Evolutionary conservation across 2,329 filamentous ascomycete species (phyloP), one percentile per base, ranked within the genome.

Genomic region (Cadophora luteo-olivacea): DNA sequence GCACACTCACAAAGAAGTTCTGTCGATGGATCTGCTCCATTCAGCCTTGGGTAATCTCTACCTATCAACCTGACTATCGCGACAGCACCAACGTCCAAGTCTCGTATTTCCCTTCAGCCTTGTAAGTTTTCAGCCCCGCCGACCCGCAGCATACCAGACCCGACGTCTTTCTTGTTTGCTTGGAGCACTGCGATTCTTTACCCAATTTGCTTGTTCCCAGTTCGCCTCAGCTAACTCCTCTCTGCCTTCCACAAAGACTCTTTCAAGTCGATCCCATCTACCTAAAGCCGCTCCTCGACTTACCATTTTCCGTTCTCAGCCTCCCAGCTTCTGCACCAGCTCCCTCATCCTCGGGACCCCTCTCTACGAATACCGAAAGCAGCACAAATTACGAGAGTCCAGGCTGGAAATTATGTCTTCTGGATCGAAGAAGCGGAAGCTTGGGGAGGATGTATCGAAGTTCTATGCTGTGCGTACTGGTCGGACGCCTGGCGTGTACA

Each of bases 401-500:
- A 9, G 57, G 14, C 24, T 62, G 24, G n/a, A 25, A 51, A 64
- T 64, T 33, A 69, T 69, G 68, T 66, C 58, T 48, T 49, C 62
- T 41, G 29, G 61, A 11, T 72, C 74, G 1, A 77, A 74, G 61
- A 78, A 77, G 57, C 69, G 75, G 24, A 77, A 77, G 61, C 55
- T 72, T 33, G 67, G 61, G 9, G 72, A 72, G 4, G 69, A 61
- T 11, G 55, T 60, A 41, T 38, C n/a, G 29, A 91, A 90, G 74
- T 91, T 83, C 76, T 91, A 91, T 75, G 89, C 86, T 25, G 89
- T 91, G 36, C 83, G 83, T 54, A 82, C 80, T 49, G 89, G 89
- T 19, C 81, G 83, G 70, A 79, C 77, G 14, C 87, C 87, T 0
- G 88, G 89, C 8, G 85, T 91, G n/a, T 91, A 90, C 77, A 78